These are phyloP conservation scores for Trichoderma gracile DNA, from an alignment of 2,329 filamentous ascomycete genomes.

Conservation along the genomic window DNA sequence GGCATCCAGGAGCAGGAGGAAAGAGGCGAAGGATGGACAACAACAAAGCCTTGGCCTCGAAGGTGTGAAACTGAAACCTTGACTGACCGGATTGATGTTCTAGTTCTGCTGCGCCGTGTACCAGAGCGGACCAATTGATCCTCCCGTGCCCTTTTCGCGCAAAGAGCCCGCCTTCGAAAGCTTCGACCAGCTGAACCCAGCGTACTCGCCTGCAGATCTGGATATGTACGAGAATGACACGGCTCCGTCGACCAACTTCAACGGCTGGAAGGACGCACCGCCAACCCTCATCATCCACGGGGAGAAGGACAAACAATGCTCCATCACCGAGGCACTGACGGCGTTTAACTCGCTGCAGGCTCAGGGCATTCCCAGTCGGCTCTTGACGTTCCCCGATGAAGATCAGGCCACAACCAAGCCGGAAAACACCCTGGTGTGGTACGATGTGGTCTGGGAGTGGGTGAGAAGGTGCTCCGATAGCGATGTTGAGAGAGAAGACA, in stretches of 20 bases:
- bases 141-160: constrained; percentile 31
- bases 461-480: constrained; percentile 54
- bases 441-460: constrained; percentile 66
- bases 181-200: constrained; percentile 47
- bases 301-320: constrained; percentile 64
- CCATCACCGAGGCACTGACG: constrained; percentile 57
- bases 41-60: no score
- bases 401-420: constrained; percentile 69
- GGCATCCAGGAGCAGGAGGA: no score
- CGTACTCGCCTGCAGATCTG: constrained; percentile 37
- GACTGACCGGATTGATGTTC: background rate
- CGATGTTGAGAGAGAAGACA: constrained; percentile 29
- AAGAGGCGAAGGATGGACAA: no score
- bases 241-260: constrained; percentile 34
- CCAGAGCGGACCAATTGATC: constrained; percentile 49
- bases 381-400: constrained; percentile 73
- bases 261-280: constrained; percentile 61
- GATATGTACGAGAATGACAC: constrained; percentile 10
- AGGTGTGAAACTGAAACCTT: no score
- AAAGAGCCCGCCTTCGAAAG: constrained; percentile 31
- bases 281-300: constrained; percentile 74
- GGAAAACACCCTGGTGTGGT: constrained; percentile 70
- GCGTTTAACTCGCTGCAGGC: constrained; percentile 73
- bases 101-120: constrained; percentile 43
- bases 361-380: constrained; percentile 65